These are phyloP conservation scores for Aspergillus sergii DNA, from an alignment of 2,329 filamentous ascomycete genomes.

Conservation along the genomic window DNA sequence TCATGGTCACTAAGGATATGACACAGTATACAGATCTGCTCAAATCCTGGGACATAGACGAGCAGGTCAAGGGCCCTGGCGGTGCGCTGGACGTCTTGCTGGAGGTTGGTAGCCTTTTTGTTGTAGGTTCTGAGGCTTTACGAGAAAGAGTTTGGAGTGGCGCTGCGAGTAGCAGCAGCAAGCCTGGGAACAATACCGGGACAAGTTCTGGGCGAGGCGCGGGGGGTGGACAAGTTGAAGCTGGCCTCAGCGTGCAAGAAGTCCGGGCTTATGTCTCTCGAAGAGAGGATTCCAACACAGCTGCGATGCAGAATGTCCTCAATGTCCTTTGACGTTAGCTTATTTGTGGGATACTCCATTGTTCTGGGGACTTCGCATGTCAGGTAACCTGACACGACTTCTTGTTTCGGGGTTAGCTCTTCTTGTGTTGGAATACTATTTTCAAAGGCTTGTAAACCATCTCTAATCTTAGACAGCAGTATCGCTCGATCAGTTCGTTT, in stretches of 20 bases:
- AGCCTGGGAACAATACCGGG: constrained; percentile 47
- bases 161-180: constrained; percentile 49
- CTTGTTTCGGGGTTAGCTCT: neutral
- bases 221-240: constrained; percentile 54
- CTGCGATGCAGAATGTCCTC: constrained; percentile 81
- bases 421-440: neutral
- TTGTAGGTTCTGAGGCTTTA: constrained; percentile 80
- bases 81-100: constrained; percentile 79
- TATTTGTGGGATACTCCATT: neutral
- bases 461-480: neutral
- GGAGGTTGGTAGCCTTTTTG: constrained; percentile 94
- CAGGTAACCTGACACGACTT: neutral
- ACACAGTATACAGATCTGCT: constrained; percentile 88
- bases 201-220: constrained; percentile 30
- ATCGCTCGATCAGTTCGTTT: neutral
- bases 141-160: constrained; percentile 68
- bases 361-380: neutral
- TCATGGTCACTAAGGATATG: constrained; percentile 96
- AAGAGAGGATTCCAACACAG: constrained; percentile 79
- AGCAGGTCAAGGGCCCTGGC: constrained; percentile 53
- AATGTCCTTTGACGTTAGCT: constrained; percentile 56
- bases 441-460: neutral
- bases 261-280: constrained; percentile 83
- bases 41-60: constrained; percentile 75
- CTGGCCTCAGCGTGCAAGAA: constrained; percentile 49